Evolutionary conservation across 768 basidiomycete species (phyloP).

Genomic region (Glaciozyma antarctica): DNA sequence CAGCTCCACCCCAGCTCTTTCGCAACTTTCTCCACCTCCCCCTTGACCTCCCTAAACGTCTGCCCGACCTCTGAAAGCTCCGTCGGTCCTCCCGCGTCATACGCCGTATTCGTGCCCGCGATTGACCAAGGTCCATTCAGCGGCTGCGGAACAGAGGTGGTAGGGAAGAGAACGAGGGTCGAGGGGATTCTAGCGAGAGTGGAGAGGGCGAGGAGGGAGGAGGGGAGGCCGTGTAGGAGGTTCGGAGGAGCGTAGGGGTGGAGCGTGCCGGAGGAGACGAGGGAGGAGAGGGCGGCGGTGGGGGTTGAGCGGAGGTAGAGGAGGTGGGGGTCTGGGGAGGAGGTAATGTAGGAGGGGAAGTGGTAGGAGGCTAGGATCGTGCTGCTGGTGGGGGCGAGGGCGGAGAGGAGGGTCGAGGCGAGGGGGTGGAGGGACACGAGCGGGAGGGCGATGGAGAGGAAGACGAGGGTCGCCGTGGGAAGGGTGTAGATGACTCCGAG

Average conservation of each 20-base stretch:
- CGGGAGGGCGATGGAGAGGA: slow-evolving; percentile 18
- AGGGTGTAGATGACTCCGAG: neutral
- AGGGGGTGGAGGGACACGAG: slow-evolving; percentile 18
- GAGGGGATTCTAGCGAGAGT: neutral
- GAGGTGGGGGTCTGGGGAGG: slow-evolving; percentile 9
- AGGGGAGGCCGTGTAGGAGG: slow-evolving; percentile 25
- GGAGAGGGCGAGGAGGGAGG: slow-evolving; percentile 17
- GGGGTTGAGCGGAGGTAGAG: slow-evolving; percentile 17
- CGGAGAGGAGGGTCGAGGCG: slow-evolving; percentile 13
- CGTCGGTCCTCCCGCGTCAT: slow-evolving; percentile 16
- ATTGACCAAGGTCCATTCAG: slow-evolving; percentile 27
- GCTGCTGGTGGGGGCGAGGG: neutral
- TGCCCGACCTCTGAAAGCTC: slow-evolving; percentile 11
- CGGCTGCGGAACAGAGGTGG: slow-evolving; percentile 13
- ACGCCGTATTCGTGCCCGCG: neutral
- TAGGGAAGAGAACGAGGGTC: slow-evolving; percentile 26
- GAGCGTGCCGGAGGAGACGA: neutral
- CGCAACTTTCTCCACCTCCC: neutral
- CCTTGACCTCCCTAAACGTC: slow-evolving; percentile 16
- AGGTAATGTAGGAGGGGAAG: slow-evolving; percentile 20
- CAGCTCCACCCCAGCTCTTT: slow-evolving; percentile 15
- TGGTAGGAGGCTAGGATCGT: slow-evolving; percentile 25
- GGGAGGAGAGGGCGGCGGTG: neutral
- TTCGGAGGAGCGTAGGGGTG: slow-evolving; percentile 22
- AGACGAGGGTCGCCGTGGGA: slow-evolving; percentile 11